A percentile compares a stretch with the other conserved stretches of the same genome.
These are phyloP conservation scores for Aspergillus panamensis DNA, from an alignment of 495 filamentous ascomycete genomes.

Conservation along the genomic window DNA sequence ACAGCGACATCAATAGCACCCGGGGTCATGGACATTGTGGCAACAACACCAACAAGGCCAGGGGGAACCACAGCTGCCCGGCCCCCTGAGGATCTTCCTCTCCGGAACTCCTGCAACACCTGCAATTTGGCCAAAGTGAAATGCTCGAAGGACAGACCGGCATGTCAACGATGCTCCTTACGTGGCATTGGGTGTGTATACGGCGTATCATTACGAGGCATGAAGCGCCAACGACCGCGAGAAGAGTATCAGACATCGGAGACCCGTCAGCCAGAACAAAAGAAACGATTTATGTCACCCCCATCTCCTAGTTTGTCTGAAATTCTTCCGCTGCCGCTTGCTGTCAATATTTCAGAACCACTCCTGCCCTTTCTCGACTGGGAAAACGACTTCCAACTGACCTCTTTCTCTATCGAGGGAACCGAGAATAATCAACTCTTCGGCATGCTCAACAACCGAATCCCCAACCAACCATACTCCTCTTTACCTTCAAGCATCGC, in stretches of 20 bases:
- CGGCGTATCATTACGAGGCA: constrained; percentile 6
- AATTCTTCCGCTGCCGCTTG: neutral
- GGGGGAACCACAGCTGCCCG: neutral
- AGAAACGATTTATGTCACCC: neutral
- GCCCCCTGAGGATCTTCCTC: constrained; percentile 4
- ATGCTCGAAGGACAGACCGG: constrained; percentile 12
- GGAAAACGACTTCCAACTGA: neutral
- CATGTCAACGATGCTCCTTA: constrained; percentile 5
- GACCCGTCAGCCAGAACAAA: constrained; percentile 1
- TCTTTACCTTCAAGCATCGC: neutral
- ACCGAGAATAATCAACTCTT: neutral
- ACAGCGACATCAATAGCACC: no score
- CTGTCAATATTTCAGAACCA: neutral
- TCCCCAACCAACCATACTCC: neutral
- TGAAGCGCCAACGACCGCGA: constrained; percentile 11
- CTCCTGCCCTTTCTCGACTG: neutral
- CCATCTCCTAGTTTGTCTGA: constrained; percentile 3
- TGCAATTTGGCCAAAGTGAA: constrained; percentile 12
- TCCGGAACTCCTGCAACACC: constrained; percentile 10
- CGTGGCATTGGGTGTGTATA: constrained; percentile 8
- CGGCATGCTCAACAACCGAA: neutral
- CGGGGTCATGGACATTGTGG: neutral
- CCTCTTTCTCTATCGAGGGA: neutral
- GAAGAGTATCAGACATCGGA: neutral
- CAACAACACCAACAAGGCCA: neutral